phyloP scores from a whole-genome alignment of 2,329 filamentous ascomycete genomes.

The Colletotrichum endophyticum region DNA sequence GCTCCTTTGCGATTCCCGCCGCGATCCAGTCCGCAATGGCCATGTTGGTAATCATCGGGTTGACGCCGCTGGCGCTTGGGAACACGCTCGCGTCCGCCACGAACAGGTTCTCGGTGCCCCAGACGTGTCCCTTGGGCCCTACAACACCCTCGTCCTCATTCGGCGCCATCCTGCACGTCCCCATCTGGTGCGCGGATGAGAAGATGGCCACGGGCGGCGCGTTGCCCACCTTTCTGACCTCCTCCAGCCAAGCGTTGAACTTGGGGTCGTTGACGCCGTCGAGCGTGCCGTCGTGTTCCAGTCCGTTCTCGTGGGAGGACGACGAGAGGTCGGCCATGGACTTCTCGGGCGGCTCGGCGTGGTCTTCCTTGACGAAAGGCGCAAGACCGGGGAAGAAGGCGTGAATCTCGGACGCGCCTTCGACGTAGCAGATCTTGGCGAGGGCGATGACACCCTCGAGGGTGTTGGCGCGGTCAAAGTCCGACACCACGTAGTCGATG shows the following conservation, averaged over 20 bases:
- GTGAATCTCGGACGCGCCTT: conserved; percentile 82
- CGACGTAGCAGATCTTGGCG: conserved; percentile 78
- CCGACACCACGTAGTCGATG: conserved; percentile 73
- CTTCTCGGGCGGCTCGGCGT: conserved; percentile 21
- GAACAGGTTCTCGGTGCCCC: conserved; percentile 69
- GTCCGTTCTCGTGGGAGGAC: not conserved
- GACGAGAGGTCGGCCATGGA: not conserved
- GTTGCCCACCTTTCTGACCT: conserved; percentile 53
- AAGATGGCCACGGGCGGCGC: conserved; percentile 59
- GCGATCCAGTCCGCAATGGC: conserved; percentile 71
- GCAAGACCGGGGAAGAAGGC: conserved; percentile 65
- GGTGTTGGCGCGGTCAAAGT: conserved; percentile 74
- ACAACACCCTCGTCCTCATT: conserved; percentile 59
- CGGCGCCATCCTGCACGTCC: conserved; percentile 74
- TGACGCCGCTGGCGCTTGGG: conserved; percentile 78
- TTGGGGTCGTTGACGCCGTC: conserved; percentile 55
- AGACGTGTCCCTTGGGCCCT: conserved; percentile 63
- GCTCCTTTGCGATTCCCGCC: conserved; percentile 56
- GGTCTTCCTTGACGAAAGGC: conserved; percentile 58
- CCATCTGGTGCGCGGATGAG: conserved; percentile 82
- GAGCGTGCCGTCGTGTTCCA: conserved; percentile 13
- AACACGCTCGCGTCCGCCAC: conserved; percentile 79
- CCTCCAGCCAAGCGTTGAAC: conserved; percentile 67
- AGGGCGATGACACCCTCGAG: conserved; percentile 74
- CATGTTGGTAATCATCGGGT: conserved; percentile 83